A percentile compares a stretch with the other conserved stretches of the same genome.
These are phyloP conservation scores for Penicillium mononematosum DNA, from an alignment of 495 filamentous ascomycete species.

Conservation along the genomic window DNA sequence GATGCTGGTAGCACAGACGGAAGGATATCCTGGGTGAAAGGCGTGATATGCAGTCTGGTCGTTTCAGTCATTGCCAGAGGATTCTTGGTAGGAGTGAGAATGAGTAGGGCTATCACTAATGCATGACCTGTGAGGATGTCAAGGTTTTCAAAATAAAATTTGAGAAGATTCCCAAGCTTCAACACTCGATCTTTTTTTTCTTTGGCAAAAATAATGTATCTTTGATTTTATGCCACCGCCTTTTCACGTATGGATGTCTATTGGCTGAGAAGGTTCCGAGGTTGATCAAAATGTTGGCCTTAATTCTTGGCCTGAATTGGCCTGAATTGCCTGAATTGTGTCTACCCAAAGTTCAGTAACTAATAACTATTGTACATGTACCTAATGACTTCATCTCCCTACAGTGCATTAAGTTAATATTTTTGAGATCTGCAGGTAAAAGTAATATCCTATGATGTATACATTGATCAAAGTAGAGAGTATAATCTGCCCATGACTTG, in stretches of 20 bases:
- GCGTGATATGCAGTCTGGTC: conserved; percentile 81
- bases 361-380: background rate
- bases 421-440: background rate
- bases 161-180: background rate
- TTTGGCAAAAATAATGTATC: conserved; percentile 8
- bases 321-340: too few relatives aligned
- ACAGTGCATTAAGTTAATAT: too few relatives aligned
- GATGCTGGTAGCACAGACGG: conserved; percentile 64
- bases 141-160: background rate
- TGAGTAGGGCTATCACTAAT: background rate
- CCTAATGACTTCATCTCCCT: too few relatives aligned
- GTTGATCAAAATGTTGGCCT: conserved; percentile 4
- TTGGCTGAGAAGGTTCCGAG: background rate
- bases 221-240: conserved; percentile 11
- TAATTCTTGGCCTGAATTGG: background rate
- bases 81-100: background rate
- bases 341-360: background rate
- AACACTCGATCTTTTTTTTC: conserved; percentile 10
- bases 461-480: background rate
- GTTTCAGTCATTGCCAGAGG: conserved; percentile 28
- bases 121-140: background rate
- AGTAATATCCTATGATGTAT: background rate
- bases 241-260: background rate
- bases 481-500: conserved; percentile 17
- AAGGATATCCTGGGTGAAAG: conserved; percentile 71